Conservation (phyloP, 2,329 filamentous ascomycete genomes). For the Penicillium sp. region DNA sequence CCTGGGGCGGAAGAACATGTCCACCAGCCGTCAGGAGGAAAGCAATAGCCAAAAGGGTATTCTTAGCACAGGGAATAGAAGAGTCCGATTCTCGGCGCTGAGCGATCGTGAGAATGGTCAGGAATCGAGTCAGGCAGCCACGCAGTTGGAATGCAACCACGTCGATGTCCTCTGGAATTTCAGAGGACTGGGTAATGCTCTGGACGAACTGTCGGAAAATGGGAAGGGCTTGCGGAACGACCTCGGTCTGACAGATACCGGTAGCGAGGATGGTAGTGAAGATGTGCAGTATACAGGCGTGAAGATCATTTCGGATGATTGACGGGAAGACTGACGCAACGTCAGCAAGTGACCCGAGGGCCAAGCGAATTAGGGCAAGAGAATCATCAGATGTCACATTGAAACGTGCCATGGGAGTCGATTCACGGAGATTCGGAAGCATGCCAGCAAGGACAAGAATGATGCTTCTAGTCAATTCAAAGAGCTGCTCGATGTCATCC, state of each 20-base stretch:
- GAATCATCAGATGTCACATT: slow-evolving; percentile 83
- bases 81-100: slow-evolving; percentile 66
- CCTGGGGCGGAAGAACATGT: slow-evolving; percentile 73
- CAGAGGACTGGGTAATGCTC: slow-evolving; percentile 63
- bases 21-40: slow-evolving; percentile 84
- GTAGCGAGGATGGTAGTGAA: slow-evolving; percentile 92
- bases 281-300: slow-evolving; percentile 96
- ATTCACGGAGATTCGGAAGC: slow-evolving; percentile 70
- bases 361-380: slow-evolving; percentile 76
- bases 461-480: slow-evolving; percentile 94
- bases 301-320: slow-evolving; percentile 94
- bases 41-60: slow-evolving; percentile 84
- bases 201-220: slow-evolving; percentile 90
- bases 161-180: slow-evolving; percentile 44
- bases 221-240: slow-evolving; percentile 87
- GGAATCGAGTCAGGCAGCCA: slow-evolving; percentile 80
- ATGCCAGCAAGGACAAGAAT: slow-evolving; percentile 88
- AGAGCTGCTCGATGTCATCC: slow-evolving; percentile 97
- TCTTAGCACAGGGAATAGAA: slow-evolving; percentile 88
- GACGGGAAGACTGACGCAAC: slow-evolving; percentile 94
- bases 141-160: slow-evolving; percentile 74
- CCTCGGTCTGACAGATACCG: slow-evolving; percentile 81
- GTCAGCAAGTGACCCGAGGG: slow-evolving; percentile 87
- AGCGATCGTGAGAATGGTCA: slow-evolving; percentile 67
- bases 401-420: slow-evolving; percentile 69